Conservation (phyloP, 2,329 filamentous ascomycete genomes). For the Thielaviopsis ethacetica region DNA sequence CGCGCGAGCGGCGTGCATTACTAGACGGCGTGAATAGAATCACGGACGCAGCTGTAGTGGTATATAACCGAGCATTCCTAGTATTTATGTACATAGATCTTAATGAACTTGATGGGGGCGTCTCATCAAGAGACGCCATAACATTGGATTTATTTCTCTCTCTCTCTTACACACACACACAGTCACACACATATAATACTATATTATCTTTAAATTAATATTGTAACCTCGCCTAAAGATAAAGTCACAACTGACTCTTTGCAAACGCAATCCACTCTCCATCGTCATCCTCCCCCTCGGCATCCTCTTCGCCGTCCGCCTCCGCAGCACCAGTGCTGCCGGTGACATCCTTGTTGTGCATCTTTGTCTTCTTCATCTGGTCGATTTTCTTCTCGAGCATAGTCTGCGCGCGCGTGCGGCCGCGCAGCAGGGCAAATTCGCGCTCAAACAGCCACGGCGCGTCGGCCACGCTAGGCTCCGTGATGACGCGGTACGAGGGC, state of each 20-base stretch:
- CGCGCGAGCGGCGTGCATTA: slow-evolving; percentile 13
- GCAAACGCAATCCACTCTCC: not conserved
- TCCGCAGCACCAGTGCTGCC: too few species aligned
- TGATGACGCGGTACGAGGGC: not conserved
- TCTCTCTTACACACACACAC: too few species aligned
- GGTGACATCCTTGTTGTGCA: too few species aligned
- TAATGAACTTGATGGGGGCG: too few species aligned
- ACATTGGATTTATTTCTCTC: too few species aligned
- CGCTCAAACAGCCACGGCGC: not conserved
- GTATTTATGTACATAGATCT: too few species aligned
- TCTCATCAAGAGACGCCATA: too few species aligned
- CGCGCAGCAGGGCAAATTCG: not conserved
- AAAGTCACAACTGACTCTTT: not conserved
- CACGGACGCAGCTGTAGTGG: too few species aligned
- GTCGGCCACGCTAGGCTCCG: not conserved
- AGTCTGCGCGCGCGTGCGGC: not conserved
- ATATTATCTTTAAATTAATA: too few species aligned
- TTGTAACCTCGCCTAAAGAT: not conserved
- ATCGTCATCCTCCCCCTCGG: not conserved
- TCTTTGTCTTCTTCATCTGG: not conserved
- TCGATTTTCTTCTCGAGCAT: not conserved
- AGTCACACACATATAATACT: too few species aligned
- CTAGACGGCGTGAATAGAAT: not conserved
- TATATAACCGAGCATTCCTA: too few species aligned
- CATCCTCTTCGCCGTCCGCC: too few species aligned